Percentiles rank a stretch among this genome's conserved stretches.
phyloP scores from a whole-genome alignment of 768 basidiomycete genomes.

The Russula emetica region DNA sequence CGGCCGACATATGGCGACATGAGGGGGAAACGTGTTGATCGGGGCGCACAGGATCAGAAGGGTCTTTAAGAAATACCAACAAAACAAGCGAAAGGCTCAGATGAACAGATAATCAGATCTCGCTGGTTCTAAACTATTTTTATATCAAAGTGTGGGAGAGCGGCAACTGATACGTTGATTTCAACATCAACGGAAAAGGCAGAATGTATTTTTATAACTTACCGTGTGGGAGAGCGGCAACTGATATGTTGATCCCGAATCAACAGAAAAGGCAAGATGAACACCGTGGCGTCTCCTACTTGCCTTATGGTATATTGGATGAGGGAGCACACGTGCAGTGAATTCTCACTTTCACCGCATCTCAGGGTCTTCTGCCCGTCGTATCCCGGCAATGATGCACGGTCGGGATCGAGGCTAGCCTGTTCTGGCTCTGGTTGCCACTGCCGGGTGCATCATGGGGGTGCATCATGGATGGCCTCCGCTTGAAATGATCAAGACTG shows the following conservation, averaged over 20 bases:
- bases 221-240: too few species aligned
- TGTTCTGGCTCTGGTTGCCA: background rate
- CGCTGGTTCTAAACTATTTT: background rate
- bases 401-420: background rate
- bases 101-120: background rate
- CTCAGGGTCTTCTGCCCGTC: background rate
- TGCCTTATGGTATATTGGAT: background rate
- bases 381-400: background rate
- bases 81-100: background rate
- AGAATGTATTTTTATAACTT: too few species aligned
- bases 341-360: too few species aligned
- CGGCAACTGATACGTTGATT: background rate
- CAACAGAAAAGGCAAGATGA: too few species aligned
- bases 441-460: too few species aligned
- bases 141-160: background rate
- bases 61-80: background rate
- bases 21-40: constrained; percentile 2
- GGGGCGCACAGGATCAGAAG: background rate
- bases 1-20: background rate
- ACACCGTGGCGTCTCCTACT: constrained; percentile 1
- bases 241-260: too few species aligned
- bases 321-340: background rate
- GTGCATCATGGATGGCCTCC: background rate
- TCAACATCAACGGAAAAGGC: background rate
- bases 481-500: background rate